A percentile compares a stretch with the other conserved stretches of the same genome.
phyloP scores from a whole-genome alignment of 352 stramenopile species.

The Globisporangium paddicum region DNA sequence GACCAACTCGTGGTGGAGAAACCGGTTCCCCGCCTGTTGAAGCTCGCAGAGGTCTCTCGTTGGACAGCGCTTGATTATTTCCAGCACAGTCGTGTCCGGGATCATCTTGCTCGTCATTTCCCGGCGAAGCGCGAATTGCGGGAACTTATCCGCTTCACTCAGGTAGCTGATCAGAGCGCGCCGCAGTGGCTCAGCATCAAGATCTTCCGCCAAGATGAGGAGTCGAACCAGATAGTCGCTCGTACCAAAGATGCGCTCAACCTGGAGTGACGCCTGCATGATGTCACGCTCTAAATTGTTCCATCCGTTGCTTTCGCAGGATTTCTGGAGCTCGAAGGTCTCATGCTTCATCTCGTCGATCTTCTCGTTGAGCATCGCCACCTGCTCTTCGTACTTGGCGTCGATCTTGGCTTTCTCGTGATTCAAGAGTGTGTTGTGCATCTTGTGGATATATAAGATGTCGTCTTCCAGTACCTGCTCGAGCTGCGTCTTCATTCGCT shows the following conservation, averaged over 20 bases:
- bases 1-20: conserved; percentile 56
- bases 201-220: conserved; percentile 68
- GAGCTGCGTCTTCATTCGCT: conserved; percentile 37
- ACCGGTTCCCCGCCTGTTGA: conserved; percentile 30
- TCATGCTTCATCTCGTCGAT: conserved; percentile 43
- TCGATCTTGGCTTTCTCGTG: conserved; percentile 61
- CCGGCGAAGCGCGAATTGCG: conserved; percentile 59
- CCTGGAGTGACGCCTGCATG: conserved; percentile 38
- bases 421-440: conserved; percentile 49
- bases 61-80: conserved; percentile 50
- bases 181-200: conserved; percentile 53
- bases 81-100: conserved; percentile 53
- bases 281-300: conserved; percentile 56
- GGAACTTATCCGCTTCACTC: conserved; percentile 33
- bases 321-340: conserved; percentile 39
- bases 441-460: conserved; percentile 53
- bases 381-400: conserved; percentile 53
- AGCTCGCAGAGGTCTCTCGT: conserved; percentile 54
- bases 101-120: conserved; percentile 76
- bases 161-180: conserved; percentile 55
- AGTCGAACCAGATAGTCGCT: conserved; percentile 70
- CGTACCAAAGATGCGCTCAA: conserved; percentile 64
- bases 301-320: conserved; percentile 46
- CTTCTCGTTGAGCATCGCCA: conserved; percentile 26
- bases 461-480: conserved; percentile 53